Percentiles rank a stretch among this genome's conserved stretches.
These are phyloP conservation scores for Golovinomyces cichoracearum DNA, from an alignment of 2,329 filamentous ascomycete species.

Conservation along the genomic window DNA sequence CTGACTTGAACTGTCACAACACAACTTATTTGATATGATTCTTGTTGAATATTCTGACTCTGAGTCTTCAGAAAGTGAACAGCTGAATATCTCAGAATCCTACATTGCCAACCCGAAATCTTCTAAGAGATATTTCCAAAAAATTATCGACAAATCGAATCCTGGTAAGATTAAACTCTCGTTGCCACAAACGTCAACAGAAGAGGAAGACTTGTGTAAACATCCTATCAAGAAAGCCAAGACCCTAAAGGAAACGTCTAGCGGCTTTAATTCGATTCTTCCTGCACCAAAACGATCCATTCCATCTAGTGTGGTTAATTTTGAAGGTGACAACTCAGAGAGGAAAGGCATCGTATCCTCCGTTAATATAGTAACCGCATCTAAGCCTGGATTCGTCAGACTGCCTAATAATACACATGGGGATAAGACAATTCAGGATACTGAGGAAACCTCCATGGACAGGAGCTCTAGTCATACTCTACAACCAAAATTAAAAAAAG, in stretches of 20 bases:
- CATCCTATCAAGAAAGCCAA: constrained; percentile 46
- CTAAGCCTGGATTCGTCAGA: constrained; percentile 47
- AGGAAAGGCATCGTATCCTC: constrained; percentile 15
- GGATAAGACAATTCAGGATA: constrained; percentile 28
- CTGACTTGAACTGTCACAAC: no score
- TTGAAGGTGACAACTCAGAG: constrained; percentile 8
- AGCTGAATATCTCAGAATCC: constrained; percentile 14
- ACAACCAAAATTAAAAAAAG: constrained; percentile 16
- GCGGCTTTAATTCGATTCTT: constrained; percentile 66
- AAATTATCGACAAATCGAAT: constrained; percentile 57
- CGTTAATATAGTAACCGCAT: constrained; percentile 58
- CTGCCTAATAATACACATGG: no score
- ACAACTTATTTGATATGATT: no score
- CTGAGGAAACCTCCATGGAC: constrained; percentile 29
- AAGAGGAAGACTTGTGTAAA: constrained; percentile 25
- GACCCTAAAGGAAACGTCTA: constrained; percentile 34
- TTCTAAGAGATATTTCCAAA: constrained; percentile 30
- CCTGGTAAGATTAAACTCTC: constrained; percentile 64
- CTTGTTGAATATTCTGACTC: constrained; percentile 50
- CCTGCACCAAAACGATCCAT: constrained; percentile 47
- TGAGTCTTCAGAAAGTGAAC: constrained; percentile 31
- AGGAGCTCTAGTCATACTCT: constrained; percentile 2
- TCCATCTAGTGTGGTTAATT: constrained; percentile 17
- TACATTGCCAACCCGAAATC: constrained; percentile 4
- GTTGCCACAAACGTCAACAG: constrained; percentile 29